Conservation (phyloP, 192 early-diverging fungal species). For the Coemansia sp. region DNA sequence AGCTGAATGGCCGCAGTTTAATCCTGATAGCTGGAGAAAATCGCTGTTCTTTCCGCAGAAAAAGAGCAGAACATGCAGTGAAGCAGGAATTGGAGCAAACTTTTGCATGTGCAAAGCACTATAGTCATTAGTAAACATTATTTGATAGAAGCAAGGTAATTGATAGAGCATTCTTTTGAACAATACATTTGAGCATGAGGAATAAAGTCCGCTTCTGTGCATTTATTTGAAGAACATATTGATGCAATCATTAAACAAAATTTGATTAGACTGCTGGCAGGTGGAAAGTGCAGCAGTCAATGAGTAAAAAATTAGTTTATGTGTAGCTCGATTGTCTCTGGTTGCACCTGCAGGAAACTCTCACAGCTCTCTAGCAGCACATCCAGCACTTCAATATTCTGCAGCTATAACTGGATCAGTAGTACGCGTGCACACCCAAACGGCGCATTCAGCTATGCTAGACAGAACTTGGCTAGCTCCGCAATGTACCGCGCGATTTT, state of each 20-base stretch:
- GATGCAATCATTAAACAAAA: too few species aligned
- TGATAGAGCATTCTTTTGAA: too few species aligned
- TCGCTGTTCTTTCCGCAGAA: constrained; percentile 35
- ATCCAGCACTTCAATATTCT: constrained; percentile 84
- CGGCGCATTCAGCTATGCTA: constrained; percentile 76
- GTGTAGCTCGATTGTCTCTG: constrained; percentile 69
- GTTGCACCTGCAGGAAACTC: constrained; percentile 74
- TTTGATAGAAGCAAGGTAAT: too few species aligned
- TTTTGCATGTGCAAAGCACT: constrained; percentile 38
- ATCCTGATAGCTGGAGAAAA: constrained; percentile 15
- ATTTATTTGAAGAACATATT: too few species aligned
- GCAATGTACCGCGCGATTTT: constrained; percentile 82
- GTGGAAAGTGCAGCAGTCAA: too few species aligned
- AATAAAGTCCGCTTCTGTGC: too few species aligned
- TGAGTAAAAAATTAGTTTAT: too few species aligned
- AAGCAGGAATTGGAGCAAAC: constrained; percentile 32
- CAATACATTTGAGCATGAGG: too few species aligned
- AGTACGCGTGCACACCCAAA: constrained; percentile 84
- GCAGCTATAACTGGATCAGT: constrained; percentile 79
- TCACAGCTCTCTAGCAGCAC: constrained; percentile 84
- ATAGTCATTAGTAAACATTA: too few species aligned
- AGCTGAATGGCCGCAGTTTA: constrained; percentile 37
- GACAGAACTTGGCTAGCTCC: constrained; percentile 91
- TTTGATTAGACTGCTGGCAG: too few species aligned
- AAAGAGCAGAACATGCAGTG: constrained; percentile 28